Evolutionary conservation across 768 basidiomycete species (phyloP).

Genomic region (Lactarius vividus): DNA sequence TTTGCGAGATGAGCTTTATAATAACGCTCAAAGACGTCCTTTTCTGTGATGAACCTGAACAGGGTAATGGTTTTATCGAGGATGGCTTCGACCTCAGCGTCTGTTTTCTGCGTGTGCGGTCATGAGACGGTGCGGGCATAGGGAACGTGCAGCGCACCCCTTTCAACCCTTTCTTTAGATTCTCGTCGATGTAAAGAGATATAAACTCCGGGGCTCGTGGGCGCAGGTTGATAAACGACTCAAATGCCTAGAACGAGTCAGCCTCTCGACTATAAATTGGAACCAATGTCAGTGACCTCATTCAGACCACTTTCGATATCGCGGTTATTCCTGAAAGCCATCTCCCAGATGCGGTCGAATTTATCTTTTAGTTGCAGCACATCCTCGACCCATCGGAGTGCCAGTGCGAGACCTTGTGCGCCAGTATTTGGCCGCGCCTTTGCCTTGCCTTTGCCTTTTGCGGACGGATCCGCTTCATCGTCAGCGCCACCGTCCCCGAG

Average conservation of each 20-base stretch:
- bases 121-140: slow-evolving; percentile 8
- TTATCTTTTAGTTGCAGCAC: slow-evolving; percentile 90
- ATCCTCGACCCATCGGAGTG: slow-evolving; percentile 91
- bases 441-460: slow-evolving; percentile 53
- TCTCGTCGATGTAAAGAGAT: slow-evolving; percentile 95
- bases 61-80: slow-evolving; percentile 95
- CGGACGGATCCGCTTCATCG: slow-evolving; percentile 36
- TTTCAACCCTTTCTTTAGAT: slow-evolving; percentile 91
- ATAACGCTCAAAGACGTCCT: slow-evolving; percentile 97
- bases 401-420: slow-evolving; percentile 53
- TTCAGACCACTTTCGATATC: slow-evolving; percentile 79
- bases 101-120: slow-evolving; percentile 73
- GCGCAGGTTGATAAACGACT: slow-evolving; percentile 86
- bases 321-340: slow-evolving; percentile 69
- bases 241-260: slow-evolving; percentile 67
- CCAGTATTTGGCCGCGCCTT: slow-evolving; percentile 41
- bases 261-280: background rate
- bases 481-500: slow-evolving; percentile 36
- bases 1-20: slow-evolving; percentile 96
- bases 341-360: slow-evolving; percentile 73
- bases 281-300: slow-evolving; percentile 50
- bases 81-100: slow-evolving; percentile 82
- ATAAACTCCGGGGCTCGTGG: slow-evolving; percentile 90
- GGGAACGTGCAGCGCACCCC: slow-evolving; percentile 57
- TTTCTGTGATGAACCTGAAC: slow-evolving; percentile 91